These are phyloP conservation scores for Leccinum disarticulatum DNA, from an alignment of 768 basidiomycete species.

Conservation along the genomic window DNA sequence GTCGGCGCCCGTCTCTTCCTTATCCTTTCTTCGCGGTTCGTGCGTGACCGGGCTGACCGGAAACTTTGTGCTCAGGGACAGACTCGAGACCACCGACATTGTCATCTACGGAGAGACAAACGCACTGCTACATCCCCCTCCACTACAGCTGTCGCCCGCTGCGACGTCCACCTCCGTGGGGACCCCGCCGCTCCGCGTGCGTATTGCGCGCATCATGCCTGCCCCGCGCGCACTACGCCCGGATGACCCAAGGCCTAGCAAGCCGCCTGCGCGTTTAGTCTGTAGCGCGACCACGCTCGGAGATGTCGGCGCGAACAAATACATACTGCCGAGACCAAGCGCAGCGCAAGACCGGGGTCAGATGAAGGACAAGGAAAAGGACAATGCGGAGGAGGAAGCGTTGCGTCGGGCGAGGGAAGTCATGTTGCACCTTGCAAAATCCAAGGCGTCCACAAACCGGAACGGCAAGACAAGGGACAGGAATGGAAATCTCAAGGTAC, in stretches of 20 bases:
- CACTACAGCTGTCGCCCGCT: slow-evolving; percentile 10
- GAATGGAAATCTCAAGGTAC: slow-evolving; percentile 44
- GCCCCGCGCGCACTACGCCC: slow-evolving; percentile 38
- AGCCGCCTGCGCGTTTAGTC: slow-evolving; percentile 46
- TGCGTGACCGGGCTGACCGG: no score
- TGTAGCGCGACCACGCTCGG: slow-evolving; percentile 6
- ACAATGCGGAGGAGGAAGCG: slow-evolving; percentile 28
- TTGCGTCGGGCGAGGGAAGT: slow-evolving; percentile 37
- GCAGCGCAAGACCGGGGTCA: slow-evolving; percentile 1
- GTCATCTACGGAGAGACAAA: slow-evolving; percentile 49
- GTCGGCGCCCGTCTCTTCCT: slow-evolving; percentile 24
- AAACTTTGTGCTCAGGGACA: slow-evolving; percentile 47
- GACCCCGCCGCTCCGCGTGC: slow-evolving; percentile 35
- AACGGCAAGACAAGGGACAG: slow-evolving; percentile 8
- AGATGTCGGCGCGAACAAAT: slow-evolving; percentile 22
- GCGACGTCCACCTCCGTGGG: slow-evolving; percentile 22
- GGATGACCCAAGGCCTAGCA: slow-evolving; percentile 64
- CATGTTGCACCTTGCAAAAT: slow-evolving; percentile 39
- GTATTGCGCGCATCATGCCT: slow-evolving; percentile 60
- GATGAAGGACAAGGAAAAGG: slow-evolving; percentile 18
- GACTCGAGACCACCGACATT: slow-evolving; percentile 68
- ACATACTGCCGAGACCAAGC: slow-evolving; percentile 18
- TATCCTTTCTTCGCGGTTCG: not conserved
- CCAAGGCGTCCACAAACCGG: slow-evolving; percentile 10
- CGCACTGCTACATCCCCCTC: slow-evolving; percentile 9